A percentile compares a stretch with the other conserved stretches of the same genome.
These are phyloP conservation scores for Ganoderma multipileum DNA, from an alignment of 1,284 basidiomycete species.

Conservation along the genomic window DNA sequence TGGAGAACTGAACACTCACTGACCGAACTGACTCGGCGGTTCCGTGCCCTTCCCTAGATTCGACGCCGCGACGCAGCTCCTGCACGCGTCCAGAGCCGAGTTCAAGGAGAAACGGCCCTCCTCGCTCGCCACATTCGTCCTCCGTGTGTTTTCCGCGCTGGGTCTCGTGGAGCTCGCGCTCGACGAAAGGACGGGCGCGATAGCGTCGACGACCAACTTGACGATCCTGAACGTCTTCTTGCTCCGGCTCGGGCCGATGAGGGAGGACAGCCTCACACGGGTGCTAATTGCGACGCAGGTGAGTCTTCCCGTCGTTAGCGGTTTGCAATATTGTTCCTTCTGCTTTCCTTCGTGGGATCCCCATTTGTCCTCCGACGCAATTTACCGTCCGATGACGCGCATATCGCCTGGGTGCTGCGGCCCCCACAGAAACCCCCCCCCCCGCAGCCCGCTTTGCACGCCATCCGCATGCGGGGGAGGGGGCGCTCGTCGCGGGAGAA, in stretches of 20 bases:
- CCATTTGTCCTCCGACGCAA: background rate
- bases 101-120: constrained; percentile 61
- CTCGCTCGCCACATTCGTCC: constrained; percentile 55
- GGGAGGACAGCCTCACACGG: constrained; percentile 78
- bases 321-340: background rate
- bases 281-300: constrained; percentile 80
- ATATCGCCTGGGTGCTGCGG: background rate
- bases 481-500: background rate
- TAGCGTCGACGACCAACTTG: constrained; percentile 81
- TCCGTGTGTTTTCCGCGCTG: constrained; percentile 65
- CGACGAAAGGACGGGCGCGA: constrained; percentile 58
- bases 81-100: constrained; percentile 75
- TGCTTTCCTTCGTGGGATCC: background rate
- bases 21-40: constrained; percentile 10
- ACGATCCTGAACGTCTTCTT: constrained; percentile 90
- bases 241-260: constrained; percentile 80
- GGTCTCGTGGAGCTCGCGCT: constrained; percentile 73
- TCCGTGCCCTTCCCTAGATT: constrained; percentile 55
- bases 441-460: background rate
- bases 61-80: constrained; percentile 71
- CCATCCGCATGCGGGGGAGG: background rate
- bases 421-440: no score
- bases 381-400: no score
- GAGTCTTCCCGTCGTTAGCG: constrained; percentile 26
- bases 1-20: background rate